Conservation (phyloP, 768 basidiomycete species). For the Kwoniella bestiolae region DNA sequence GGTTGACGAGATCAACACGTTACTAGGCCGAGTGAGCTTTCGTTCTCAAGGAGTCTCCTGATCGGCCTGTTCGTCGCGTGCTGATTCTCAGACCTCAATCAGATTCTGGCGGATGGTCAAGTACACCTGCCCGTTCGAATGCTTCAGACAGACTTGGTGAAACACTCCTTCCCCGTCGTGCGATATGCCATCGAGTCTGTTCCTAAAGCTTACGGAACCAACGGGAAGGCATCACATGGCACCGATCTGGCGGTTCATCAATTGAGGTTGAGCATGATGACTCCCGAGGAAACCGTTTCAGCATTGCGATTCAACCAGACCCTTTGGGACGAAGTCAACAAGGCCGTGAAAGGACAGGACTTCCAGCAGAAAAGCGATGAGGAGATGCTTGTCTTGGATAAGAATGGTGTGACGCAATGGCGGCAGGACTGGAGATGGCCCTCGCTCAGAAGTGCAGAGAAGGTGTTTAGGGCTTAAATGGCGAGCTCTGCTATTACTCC, state of each 20-base stretch:
- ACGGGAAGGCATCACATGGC: slow-evolving; percentile 73
- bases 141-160: slow-evolving; percentile 66
- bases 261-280: slow-evolving; percentile 63
- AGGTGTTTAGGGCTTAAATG: slow-evolving; percentile 27
- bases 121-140: slow-evolving; percentile 72
- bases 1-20: slow-evolving; percentile 60
- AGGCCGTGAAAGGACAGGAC: slow-evolving; percentile 46
- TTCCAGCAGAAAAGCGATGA: slow-evolving; percentile 55
- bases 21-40: slow-evolving; percentile 65
- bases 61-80: no score
- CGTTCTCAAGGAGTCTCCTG: slow-evolving; percentile 63
- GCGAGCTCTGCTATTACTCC: no score
- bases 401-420: slow-evolving; percentile 66
- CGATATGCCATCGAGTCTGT: slow-evolving; percentile 74
- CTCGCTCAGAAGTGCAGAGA: slow-evolving; percentile 23
- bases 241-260: slow-evolving; percentile 70
- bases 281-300: slow-evolving; percentile 60
- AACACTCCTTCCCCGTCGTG: slow-evolving; percentile 67
- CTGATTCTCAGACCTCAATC: slow-evolving; percentile 2
- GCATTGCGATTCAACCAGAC: slow-evolving; percentile 67
- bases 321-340: slow-evolving; percentile 61
- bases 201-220: slow-evolving; percentile 65
- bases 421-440: slow-evolving; percentile 64
- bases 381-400: slow-evolving; percentile 63
- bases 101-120: slow-evolving; percentile 41